Evolutionary conservation across 345 rosid species (phyloP).

Genomic region (Ailanthus altissimus): DNA sequence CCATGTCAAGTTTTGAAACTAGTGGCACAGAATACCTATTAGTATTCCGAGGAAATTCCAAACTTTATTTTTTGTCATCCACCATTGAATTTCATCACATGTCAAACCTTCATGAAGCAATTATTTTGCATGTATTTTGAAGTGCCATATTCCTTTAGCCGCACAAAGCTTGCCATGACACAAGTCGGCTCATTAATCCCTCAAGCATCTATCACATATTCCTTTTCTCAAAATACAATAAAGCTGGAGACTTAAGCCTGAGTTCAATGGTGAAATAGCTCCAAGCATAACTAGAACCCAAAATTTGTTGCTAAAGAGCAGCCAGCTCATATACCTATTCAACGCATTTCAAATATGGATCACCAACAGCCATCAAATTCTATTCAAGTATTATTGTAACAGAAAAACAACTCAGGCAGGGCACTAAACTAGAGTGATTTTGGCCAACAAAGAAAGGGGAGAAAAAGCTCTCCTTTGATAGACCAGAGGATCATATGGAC

Average conservation of each 20-base stretch:
- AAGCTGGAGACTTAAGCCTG: background rate
- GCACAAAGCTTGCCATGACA: background rate
- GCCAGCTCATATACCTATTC: conserved; percentile 11
- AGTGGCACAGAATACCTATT: background rate
- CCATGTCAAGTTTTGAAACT: background rate
- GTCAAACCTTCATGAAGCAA: background rate
- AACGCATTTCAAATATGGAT: background rate
- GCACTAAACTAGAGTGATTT: background rate
- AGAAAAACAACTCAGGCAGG: background rate
- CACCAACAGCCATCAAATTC: background rate
- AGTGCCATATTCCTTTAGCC: background rate
- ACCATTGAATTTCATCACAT: background rate
- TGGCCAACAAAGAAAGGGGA: too few species aligned
- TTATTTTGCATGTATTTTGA: background rate
- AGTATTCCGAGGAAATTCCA: background rate
- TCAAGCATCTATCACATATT: background rate
- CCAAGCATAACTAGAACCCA: background rate
- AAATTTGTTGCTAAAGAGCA: background rate
- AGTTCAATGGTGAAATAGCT: background rate
- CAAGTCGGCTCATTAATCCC: background rate
- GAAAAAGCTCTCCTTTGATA: too few species aligned
- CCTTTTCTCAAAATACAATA: background rate
- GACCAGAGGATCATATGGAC: background rate
- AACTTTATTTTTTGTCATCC: background rate
- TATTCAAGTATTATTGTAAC: background rate